Evolutionary conservation across 1,139 yeast species (phyloP).

Genomic region (Zygosaccharomyces sapae): DNA sequence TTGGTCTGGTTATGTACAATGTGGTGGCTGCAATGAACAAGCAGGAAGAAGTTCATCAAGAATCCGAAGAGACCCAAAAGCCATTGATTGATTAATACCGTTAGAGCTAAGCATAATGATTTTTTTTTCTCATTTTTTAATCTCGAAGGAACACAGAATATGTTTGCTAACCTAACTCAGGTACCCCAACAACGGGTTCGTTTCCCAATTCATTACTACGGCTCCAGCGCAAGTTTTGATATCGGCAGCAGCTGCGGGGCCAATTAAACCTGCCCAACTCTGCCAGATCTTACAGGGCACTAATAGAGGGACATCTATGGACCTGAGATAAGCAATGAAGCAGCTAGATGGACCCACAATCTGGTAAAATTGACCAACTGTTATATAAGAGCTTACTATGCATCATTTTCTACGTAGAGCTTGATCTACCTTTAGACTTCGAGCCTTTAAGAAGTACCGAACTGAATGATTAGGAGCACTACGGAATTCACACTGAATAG

Average conservation of each 20-base stretch:
- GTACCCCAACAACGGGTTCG: too few species aligned
- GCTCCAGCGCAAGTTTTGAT: too few species aligned
- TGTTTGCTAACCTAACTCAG: too few species aligned
- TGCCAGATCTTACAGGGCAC: too few species aligned
- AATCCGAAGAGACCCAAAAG: slow-evolving; percentile 2
- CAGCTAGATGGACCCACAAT: not conserved
- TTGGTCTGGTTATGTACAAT: slow-evolving; percentile 29
- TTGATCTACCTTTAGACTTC: not conserved
- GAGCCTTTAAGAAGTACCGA: slow-evolving; percentile 3
- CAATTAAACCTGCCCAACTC: too few species aligned
- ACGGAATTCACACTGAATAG: not conserved
- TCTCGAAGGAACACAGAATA: too few species aligned
- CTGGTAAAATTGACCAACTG: not conserved
- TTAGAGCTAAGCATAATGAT: not conserved
- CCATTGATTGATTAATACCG: not conserved
- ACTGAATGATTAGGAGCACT: not conserved
- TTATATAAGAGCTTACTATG: not conserved
- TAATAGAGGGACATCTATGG: not conserved
- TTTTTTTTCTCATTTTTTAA: not conserved
- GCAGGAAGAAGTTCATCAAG: slow-evolving; percentile 8
- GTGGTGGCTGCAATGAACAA: slow-evolving; percentile 9
- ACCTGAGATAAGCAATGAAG: not conserved
- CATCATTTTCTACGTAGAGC: not conserved
- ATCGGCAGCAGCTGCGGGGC: too few species aligned
- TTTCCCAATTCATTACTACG: too few species aligned